Evolutionary conservation across 2,329 filamentous ascomycete species (phyloP), one percentile per base, ranked within the genome.

Genomic region (Penicillium sp.): DNA sequence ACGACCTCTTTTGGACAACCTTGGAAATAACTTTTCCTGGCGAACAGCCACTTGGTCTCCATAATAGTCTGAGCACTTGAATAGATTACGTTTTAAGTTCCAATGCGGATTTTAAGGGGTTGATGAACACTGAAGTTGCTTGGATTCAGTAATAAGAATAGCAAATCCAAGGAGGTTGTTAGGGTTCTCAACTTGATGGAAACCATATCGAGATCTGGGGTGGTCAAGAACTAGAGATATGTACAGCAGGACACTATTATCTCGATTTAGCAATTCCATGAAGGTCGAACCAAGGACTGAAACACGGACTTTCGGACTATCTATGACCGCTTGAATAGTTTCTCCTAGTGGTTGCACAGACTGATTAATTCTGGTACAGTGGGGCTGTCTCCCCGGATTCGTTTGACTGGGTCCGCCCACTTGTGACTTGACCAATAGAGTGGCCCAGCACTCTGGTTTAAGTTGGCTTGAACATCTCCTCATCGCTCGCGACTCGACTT

Each of bases 241-340:
- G 13, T 15, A 15, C 35, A 37, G 35, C 30, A 33, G 13, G 13
- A 37, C 10, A 19, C 38, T 8, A 17, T 26, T 8, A 7, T 49
- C 45, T 30, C 26, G 15, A 30, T 30, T 17, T 3, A 28, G 22
- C 24, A 28, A n/a, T 13, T 5, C 19, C 40, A 44, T 5, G 19
- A 37, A 37, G 35, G 17, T 15, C 3, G 35, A 44, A 13, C 45
- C 45, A 3, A n/a, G 26, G 8, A 49, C 13, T 9, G 44, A 28
- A 17, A 47, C 44, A 17, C 44, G 44, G 44, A 26, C 5, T 15
- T 5, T 28, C 24, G 44, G 44, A 28, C 13, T 15, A 28, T 47
- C 44, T 7, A 17, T 47, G 44, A 47, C 44, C 44, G 24, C 44
- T 47, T 12, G 44, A 47, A 26, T 15, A 49, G 45, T 49, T 49